A percentile compares a stretch with the other conserved stretches of the same genome.
Evolutionary conservation across 345 rosid genomes (phyloP).

Genomic region (Acer negundo): DNA sequence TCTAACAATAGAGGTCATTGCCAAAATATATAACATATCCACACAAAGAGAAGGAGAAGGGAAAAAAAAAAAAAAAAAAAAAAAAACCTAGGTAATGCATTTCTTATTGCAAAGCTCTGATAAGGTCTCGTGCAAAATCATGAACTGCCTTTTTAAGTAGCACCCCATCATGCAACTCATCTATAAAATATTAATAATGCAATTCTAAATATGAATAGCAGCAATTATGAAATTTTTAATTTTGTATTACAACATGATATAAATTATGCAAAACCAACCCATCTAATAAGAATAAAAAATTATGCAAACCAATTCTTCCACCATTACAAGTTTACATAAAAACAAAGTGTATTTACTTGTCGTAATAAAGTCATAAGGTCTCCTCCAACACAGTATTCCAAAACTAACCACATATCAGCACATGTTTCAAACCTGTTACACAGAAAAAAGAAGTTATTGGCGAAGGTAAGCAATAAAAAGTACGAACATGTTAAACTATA

Average conservation of each 20-base stretch:
- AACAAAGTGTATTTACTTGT: conserved; percentile 55
- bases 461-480: background rate
- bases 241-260: background rate
- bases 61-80: too few species aligned
- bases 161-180: conserved; percentile 65
- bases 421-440: conserved; percentile 85
- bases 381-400: conserved; percentile 97
- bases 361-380: conserved; percentile 78
- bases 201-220: conserved; percentile 10
- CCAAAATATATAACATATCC: too few species aligned
- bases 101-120: conserved; percentile 86
- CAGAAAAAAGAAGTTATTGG: background rate
- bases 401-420: conserved; percentile 93
- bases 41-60: too few species aligned
- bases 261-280: background rate
- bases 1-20: too few species aligned
- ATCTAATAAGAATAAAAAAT: background rate
- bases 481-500: background rate
- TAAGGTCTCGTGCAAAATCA: conserved; percentile 71
- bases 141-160: conserved; percentile 92
- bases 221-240: background rate
- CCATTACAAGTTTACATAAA: background rate
- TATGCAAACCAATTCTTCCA: background rate
- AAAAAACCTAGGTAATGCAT: too few species aligned
- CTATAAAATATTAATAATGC: conserved; percentile 11